A percentile compares a stretch with the other conserved stretches of the same genome.
These are phyloP conservation scores for Cladosporium sp. DNA, from an alignment of 2,329 filamentous ascomycete species.

Conservation along the genomic window DNA sequence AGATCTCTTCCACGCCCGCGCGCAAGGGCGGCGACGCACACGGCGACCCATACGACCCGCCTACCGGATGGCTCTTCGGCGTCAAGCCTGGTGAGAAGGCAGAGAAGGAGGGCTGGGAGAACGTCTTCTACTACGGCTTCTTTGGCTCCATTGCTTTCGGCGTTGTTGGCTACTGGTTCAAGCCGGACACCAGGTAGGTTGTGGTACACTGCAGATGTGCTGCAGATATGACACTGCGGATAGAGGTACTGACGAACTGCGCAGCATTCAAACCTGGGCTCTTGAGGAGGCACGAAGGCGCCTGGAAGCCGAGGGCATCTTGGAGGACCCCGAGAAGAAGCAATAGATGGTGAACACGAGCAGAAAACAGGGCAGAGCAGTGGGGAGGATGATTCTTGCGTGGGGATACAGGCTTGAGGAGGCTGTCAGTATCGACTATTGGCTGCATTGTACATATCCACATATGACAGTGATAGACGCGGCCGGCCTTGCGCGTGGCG, in stretches of 20 bases:
- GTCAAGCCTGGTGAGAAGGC: slow-evolving; percentile 94
- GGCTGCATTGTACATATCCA: slow-evolving; percentile 25
- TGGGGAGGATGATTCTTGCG: slow-evolving; percentile 3
- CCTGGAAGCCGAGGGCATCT: slow-evolving; percentile 92
- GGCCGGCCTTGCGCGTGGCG: slow-evolving; percentile 19
- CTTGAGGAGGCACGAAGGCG: slow-evolving; percentile 93
- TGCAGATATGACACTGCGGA: not conserved
- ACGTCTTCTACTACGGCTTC: slow-evolving; percentile 80
- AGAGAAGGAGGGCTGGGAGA: slow-evolving; percentile 96
- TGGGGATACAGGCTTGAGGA: slow-evolving; percentile 17
- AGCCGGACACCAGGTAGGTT: slow-evolving; percentile 97
- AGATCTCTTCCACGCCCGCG: slow-evolving; percentile 37
- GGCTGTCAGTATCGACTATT: slow-evolving; percentile 14
- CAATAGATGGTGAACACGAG: slow-evolving; percentile 12
- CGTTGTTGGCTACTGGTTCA: slow-evolving; percentile 84
- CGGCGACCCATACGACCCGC: slow-evolving; percentile 83
- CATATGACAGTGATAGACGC: slow-evolving; percentile 23
- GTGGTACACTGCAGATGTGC: not conserved
- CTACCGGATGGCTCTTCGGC: slow-evolving; percentile 88
- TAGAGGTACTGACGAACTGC: slow-evolving; percentile 8
- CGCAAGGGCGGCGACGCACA: slow-evolving; percentile 60
- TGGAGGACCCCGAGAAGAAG: slow-evolving; percentile 69
- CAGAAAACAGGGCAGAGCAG: not conserved
- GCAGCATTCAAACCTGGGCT: slow-evolving; percentile 98
- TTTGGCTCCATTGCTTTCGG: slow-evolving; percentile 74